Base-by-base conservation (phyloP, 2,329 filamentous ascomycete species). In the Colletotrichum horii region DNA sequence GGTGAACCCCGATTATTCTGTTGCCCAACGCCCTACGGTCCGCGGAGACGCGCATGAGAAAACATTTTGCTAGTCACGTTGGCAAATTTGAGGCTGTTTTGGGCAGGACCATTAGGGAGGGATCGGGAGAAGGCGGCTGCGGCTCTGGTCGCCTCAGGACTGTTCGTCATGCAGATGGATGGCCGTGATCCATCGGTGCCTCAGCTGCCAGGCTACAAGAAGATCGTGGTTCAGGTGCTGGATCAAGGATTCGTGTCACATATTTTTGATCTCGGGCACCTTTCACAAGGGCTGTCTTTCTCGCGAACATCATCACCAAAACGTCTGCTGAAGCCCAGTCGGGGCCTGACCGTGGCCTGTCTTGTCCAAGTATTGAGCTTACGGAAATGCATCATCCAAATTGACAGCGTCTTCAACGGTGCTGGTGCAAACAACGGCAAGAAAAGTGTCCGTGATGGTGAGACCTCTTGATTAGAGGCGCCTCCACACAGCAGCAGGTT, bases 41-140 rank as follows among this genome's bases (percentile, higher is more conserved):
- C 26, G n/a, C 19, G 32, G 36, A 62, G 30, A 68, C 26, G 8
- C 19, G 48, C n/a, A 24, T 28, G 69, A n/a, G 24, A 32, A 38
- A 68, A 60, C 36, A 22, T 22, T 52, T 68, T 68, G 55, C 48
- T 30, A 24, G 68, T 71, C 61, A 71, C 68, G 55, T 43, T 73
- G 16, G 24, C 62, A 28, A 19, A 38, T 61, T 22, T 52, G 48
- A 66, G 43, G 70, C 65, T 34, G 32, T 67, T 66, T 75, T 24
- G 30, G 26, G 68, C 15, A 22, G 22, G 15, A 22, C 22, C 52
- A 24, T 32, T 34, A 26, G 26, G 38, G 55, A 72, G 55, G n/a
- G 16, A 30, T 64, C 55, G 69, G 73, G 73, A 75, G 62, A 72
- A 75, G 55, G 62, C 73, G 73, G 73, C 61, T 75, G 69, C 66